A percentile compares a stretch with the other conserved stretches of the same genome.
Evolutionary conservation across 768 basidiomycete genomes (phyloP).

Genomic region (Russula sp.): DNA sequence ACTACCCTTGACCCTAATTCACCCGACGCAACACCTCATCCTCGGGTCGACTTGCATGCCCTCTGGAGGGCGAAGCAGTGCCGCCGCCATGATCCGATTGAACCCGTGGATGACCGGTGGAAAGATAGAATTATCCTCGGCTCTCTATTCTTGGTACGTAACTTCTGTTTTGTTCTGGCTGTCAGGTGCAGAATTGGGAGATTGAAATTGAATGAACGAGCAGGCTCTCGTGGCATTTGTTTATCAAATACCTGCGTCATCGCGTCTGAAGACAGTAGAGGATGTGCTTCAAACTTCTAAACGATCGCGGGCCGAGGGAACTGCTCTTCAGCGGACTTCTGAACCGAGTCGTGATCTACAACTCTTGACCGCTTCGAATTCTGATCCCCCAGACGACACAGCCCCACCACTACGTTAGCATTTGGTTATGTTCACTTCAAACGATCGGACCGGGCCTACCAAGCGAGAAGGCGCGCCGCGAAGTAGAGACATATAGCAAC

Average conservation of each 20-base stretch:
- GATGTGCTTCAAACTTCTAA: conserved; percentile 1
- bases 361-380: conserved; percentile 14
- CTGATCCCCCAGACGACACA: background rate
- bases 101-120: conserved; percentile 60
- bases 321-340: background rate
- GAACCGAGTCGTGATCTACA: conserved; percentile 8
- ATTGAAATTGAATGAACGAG: background rate
- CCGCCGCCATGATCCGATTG: conserved; percentile 43
- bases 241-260: conserved; percentile 11
- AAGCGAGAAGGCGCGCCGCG: background rate
- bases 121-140: conserved; percentile 61
- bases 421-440: background rate
- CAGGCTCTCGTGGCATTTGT: conserved; percentile 21
- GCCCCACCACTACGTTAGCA: background rate
- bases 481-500: background rate
- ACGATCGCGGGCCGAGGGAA: background rate
- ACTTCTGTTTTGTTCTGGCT: conserved; percentile 8
- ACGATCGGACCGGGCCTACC: background rate
- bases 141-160: conserved; percentile 50
- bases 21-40: conserved; percentile 31
- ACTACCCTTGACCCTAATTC: conserved; percentile 31
- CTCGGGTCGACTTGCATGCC: conserved; percentile 33
- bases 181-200: background rate
- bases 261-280: background rate
- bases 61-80: conserved; percentile 44